Evolutionary conservation across 176 grass and related monocot species (phyloP), one percentile per base, ranked within the genome.

Genomic region (Tuctoria greenei): DNA sequence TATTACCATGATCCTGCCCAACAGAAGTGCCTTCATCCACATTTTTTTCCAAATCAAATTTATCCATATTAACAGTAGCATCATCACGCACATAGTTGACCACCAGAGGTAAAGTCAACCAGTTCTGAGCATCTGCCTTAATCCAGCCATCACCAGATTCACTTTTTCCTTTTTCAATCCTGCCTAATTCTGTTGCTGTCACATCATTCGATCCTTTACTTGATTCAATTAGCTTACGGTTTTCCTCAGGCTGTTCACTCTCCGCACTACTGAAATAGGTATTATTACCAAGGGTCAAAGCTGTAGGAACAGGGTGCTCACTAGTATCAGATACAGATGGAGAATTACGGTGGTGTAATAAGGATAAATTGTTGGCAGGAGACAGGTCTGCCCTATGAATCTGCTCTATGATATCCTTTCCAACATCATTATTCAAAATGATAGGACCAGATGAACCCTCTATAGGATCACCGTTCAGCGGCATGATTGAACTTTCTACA

Each of bases 281-380:
- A 74, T 84, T 88, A 39, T 73, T 84, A 28, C 86, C 81, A 71
- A 88, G 86, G 67, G 86, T 88, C 81, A 88, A 67, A 80, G 81
- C 64, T 80, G 86, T 88, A 75, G 64, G 76, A 64, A 80, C 64
- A 88, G 62, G 80, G 41, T 84, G 86, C 39, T 88, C 86, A 57
- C 71, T 46, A 52, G 75, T 79, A 79, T 64, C 63, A 83, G 75
- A 79, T 27, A 74, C 7, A 69, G 62, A 74, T 57, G 69, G 36
- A 31, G 75, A 79, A 69, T 69, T 44, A 1, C 8, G 18, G 26
- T 54, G 75, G 45, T 55, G 63, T 57, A 74, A 51, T 11, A 62
- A 75, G 37, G 54, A 61, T 75, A 75, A 68, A 75, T 63, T 72
- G 82, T 75, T 40, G 27, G 75, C 76, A 47, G 56, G 56, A 70